Base-by-base conservation (phyloP, 495 filamentous ascomycete species). In the Hypoxylon perforatum region DNA sequence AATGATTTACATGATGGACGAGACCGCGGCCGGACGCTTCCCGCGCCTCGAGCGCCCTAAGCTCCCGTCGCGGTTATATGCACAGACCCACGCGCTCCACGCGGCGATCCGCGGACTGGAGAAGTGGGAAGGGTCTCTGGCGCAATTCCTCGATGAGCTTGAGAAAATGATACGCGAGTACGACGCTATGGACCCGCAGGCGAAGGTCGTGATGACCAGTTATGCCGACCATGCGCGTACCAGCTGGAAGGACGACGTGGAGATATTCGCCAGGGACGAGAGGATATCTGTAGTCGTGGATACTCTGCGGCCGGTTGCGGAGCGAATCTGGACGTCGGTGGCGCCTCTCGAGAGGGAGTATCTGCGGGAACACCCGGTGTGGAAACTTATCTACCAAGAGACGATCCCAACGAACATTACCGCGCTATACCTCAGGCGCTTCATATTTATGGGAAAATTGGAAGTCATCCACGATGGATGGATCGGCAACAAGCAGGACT, bases 1-100 rank as follows among this genome's bases (percentile, higher is more conserved):
- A 6, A 22, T 15, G 10, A 44, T 57, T 9, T 46, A 25, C 21
- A 57, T 57, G 53, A 46, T 57, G 53, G 36, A 41, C 25, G 19
- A 10, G 4, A 36, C 4, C 25, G 19, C 3, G 4, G 22, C 4
- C 19, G 41, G 41, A 33, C 15, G 25, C 15, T 12, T 57, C 0
- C 53, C 53, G 6, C 39, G 53, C 1, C 14, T 46, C 17, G 53
- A 57, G 12, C 14, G 53, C 14, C 14, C 22, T 1, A 18, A 23
- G 15, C n/a, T n/a, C n/a, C n/a, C n/a, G n/a, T n/a, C n/a, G n/a
- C 53, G 39, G 25, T 7, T 1, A 2, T 57, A 30, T 12, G 2
- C 9, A 14, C 14, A 25, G 22, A 18, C 39, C 3, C 21, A 57
- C n/a, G 23, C 15, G 3, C 3, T 57, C 9, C 28, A 57, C 17